Evolutionary conservation across 176 grass and related monocot species (phyloP).

Genomic region (Avena eriantha): DNA sequence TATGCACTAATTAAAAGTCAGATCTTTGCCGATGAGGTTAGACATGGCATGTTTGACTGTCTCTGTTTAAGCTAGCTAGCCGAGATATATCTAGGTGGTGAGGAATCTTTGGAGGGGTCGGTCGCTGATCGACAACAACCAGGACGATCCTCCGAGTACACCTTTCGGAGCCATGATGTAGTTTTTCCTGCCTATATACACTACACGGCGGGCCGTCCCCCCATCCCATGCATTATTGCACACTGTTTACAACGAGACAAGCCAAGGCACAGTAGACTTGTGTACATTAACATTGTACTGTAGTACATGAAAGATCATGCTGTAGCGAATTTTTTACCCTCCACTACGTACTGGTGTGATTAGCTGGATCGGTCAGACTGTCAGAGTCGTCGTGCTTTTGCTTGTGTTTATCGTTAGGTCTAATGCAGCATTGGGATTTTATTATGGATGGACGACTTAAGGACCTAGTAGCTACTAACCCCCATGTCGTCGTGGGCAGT

Average conservation of each 20-base stretch:
- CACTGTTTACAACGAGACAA: not conserved
- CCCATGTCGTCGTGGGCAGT: slow-evolving; percentile 25
- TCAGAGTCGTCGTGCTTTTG: not conserved
- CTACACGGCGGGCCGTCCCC: not conserved
- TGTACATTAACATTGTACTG: not conserved
- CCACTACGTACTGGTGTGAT: no score
- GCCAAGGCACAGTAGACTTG: not conserved
- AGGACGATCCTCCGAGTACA: not conserved
- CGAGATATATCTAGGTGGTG: slow-evolving; percentile 26
- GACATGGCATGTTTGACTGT: slow-evolving; percentile 32
- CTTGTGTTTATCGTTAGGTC: slow-evolving; percentile 7
- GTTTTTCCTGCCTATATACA: slow-evolving; percentile 10
- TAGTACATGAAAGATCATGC: not conserved
- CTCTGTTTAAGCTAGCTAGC: not conserved
- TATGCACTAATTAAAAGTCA: not conserved
- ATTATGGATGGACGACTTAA: not conserved
- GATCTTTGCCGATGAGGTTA: slow-evolving; percentile 31
- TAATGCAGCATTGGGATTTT: not conserved
- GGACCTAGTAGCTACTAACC: no score
- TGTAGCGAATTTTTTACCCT: not conserved
- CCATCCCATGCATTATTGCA: not conserved
- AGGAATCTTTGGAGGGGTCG: slow-evolving; percentile 36
- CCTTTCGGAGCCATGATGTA: not conserved
- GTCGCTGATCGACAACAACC: slow-evolving; percentile 1
- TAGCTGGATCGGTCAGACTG: not conserved